Percentiles rank a stretch among this genome's conserved stretches.
These are phyloP conservation scores for Penicillium coprophilum DNA, from an alignment of 495 filamentous ascomycete species.

Conservation along the genomic window DNA sequence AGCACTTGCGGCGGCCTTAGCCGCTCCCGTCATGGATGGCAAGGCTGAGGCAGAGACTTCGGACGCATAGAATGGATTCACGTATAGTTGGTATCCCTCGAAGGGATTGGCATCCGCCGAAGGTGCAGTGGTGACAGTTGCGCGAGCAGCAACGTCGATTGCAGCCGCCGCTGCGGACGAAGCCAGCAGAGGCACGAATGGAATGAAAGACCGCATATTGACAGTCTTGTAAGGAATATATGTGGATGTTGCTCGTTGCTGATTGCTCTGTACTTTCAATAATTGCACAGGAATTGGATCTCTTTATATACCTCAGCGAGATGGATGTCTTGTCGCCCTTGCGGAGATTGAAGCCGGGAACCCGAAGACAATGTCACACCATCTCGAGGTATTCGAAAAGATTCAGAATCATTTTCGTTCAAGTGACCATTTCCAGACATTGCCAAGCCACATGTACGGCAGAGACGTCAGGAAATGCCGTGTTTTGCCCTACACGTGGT, in stretches of 20 bases:
- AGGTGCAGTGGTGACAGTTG: conserved; percentile 28
- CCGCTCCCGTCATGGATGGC: conserved; percentile 44
- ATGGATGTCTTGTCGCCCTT: background rate
- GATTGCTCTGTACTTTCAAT: background rate
- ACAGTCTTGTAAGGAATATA: background rate
- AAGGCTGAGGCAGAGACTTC: conserved; percentile 53
- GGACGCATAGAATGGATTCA: conserved; percentile 58
- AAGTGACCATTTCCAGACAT: background rate
- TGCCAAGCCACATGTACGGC: conserved; percentile 4
- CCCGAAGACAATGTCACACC: background rate
- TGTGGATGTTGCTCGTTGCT: background rate
- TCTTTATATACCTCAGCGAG: conserved; percentile 10
- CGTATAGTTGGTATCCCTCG: conserved; percentile 52
- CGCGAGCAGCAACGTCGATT: conserved; percentile 19
- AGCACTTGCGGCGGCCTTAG: conserved; percentile 40
- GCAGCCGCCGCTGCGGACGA: conserved; percentile 16
- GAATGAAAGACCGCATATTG: conserved; percentile 18
- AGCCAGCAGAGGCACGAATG: conserved; percentile 12
- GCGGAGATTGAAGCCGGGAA: conserved; percentile 3
- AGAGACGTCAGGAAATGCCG: background rate
- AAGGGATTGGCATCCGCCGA: conserved; percentile 57
- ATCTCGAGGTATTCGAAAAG: background rate
- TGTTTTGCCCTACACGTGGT: background rate
- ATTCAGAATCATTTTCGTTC: background rate
- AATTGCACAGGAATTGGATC: background rate